phyloP scores from a whole-genome alignment of 805 yeast genomes.

The Saccharomycopsis fermentans region DNA sequence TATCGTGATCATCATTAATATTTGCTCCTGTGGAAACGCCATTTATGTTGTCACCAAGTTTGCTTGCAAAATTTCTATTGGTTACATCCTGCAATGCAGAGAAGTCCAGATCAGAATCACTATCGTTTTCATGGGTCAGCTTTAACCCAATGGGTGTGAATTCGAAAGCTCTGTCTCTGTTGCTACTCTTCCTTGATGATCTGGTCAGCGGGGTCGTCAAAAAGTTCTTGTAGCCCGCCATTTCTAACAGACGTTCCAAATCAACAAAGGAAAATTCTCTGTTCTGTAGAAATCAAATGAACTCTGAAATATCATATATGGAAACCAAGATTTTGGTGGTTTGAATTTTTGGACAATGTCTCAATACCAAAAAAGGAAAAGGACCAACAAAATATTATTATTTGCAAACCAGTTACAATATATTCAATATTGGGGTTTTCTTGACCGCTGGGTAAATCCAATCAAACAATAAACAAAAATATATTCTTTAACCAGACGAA shows the following conservation, averaged over 20 bases:
- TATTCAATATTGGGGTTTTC: too few relatives aligned
- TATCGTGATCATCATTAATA: background rate
- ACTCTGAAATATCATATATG: too few relatives aligned
- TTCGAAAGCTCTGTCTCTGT: slow-evolving; percentile 7
- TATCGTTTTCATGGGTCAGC: background rate
- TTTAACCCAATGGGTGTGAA: slow-evolving; percentile 18
- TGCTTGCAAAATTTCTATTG: background rate
- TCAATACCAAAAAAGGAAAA: too few relatives aligned
- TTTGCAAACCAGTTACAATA: too few relatives aligned
- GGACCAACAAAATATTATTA: too few relatives aligned
- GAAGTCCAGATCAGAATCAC: slow-evolving; percentile 13
- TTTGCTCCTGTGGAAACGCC: background rate
- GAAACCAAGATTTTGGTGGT: too few relatives aligned
- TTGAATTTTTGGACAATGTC: too few relatives aligned
- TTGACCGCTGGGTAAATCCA: too few relatives aligned
- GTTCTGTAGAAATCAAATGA: too few relatives aligned
- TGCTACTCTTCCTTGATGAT: background rate
- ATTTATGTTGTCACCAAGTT: background rate
- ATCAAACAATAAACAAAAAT: too few relatives aligned
- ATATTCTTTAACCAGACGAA: too few relatives aligned
- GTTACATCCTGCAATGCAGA: slow-evolving; percentile 6
- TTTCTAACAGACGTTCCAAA: background rate
- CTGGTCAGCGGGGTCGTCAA: slow-evolving; percentile 12
- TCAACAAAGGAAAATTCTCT: too few relatives aligned
- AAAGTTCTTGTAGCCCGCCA: slow-evolving; percentile 14